Evolutionary conservation across 345 rosid species (phyloP).

Genomic region (Pseudoturritis turrita): DNA sequence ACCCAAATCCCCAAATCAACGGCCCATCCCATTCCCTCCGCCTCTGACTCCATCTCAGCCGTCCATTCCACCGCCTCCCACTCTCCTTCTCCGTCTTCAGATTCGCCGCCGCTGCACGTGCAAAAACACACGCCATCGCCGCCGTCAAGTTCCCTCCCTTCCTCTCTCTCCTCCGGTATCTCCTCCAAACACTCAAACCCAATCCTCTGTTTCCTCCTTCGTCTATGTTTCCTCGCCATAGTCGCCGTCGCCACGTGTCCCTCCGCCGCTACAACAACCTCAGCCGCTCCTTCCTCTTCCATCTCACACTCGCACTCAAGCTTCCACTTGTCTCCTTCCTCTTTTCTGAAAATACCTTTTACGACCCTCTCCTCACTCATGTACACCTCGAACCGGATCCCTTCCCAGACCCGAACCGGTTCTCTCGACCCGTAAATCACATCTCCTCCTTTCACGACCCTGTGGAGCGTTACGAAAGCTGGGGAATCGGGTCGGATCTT

Average conservation of each 20-base stretch:
- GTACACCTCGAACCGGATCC: conserved; percentile 69
- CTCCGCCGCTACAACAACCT: conserved; percentile 59
- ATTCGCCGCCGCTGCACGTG: conserved; percentile 34
- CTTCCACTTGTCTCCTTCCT: conserved; percentile 47
- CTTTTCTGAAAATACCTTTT: conserved; percentile 53
- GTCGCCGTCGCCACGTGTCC: conserved; percentile 43
- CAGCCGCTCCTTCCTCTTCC: conserved; percentile 27
- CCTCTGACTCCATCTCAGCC: conserved; percentile 40
- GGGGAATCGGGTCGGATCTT: conserved; percentile 51
- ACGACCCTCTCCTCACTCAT: conserved; percentile 54
- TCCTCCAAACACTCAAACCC: conserved; percentile 47
- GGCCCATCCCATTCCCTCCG: conserved; percentile 67
- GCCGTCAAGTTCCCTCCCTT: conserved; percentile 34
- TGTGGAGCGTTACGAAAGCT: conserved; percentile 63
- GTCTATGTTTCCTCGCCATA: conserved; percentile 40
- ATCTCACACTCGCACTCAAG: conserved; percentile 55
- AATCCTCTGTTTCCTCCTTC: conserved; percentile 22
- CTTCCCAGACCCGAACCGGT: conserved; percentile 48
- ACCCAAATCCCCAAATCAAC: conserved; percentile 85
- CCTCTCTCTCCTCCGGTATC: conserved; percentile 73
- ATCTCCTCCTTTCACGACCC: conserved; percentile 39
- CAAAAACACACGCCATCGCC: conserved; percentile 33
- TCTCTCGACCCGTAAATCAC: conserved; percentile 60
- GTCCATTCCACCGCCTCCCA: conserved; percentile 28
- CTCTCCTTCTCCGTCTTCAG: conserved; percentile 23